These are phyloP conservation scores for Botrytis porri DNA, from an alignment of 2,329 filamentous ascomycete species.

Conservation along the genomic window DNA sequence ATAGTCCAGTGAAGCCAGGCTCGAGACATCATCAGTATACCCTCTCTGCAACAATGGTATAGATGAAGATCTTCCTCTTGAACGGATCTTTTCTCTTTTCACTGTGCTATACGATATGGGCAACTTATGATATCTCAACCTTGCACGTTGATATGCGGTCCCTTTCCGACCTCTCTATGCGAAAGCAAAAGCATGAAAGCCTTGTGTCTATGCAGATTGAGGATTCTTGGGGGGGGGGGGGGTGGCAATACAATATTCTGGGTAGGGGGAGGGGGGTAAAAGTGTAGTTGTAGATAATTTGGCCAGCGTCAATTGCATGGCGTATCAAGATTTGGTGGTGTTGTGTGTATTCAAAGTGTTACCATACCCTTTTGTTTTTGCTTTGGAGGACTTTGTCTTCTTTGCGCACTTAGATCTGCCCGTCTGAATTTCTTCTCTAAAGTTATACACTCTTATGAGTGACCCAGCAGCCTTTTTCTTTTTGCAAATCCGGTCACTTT, in stretches of 20 bases:
- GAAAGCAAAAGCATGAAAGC: constrained; percentile 16
- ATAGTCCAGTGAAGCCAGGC: background rate
- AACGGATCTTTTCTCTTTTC: constrained; percentile 4
- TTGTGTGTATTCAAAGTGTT: constrained; percentile 36
- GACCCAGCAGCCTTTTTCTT: constrained; percentile 22
- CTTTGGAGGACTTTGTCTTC: constrained; percentile 6
- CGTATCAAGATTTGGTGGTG: constrained; percentile 21
- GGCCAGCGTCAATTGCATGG: constrained; percentile 23
- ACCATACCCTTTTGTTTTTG: constrained; percentile 37
- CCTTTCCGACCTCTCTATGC: constrained; percentile 18
- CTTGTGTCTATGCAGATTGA: constrained; percentile 20
- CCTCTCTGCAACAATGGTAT: constrained; percentile 4
- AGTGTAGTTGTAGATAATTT: constrained; percentile 18
- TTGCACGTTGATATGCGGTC: constrained; percentile 17
- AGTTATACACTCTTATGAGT: constrained; percentile 26
- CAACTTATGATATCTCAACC: constrained; percentile 5
- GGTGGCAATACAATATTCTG: constrained; percentile 10
- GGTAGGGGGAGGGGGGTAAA: background rate
- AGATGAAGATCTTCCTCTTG: background rate
- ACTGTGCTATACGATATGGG: constrained; percentile 9
- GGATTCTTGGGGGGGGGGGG: constrained; percentile 3
- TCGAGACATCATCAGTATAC: background rate
- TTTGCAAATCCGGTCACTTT: constrained; percentile 20
- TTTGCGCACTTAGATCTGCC: constrained; percentile 9
- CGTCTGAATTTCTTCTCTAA: background rate